A percentile compares a stretch with the other conserved stretches of the same genome.
Conservation (phyloP, 1,139 yeast genomes). For the Taiozyma onychis region DNA sequence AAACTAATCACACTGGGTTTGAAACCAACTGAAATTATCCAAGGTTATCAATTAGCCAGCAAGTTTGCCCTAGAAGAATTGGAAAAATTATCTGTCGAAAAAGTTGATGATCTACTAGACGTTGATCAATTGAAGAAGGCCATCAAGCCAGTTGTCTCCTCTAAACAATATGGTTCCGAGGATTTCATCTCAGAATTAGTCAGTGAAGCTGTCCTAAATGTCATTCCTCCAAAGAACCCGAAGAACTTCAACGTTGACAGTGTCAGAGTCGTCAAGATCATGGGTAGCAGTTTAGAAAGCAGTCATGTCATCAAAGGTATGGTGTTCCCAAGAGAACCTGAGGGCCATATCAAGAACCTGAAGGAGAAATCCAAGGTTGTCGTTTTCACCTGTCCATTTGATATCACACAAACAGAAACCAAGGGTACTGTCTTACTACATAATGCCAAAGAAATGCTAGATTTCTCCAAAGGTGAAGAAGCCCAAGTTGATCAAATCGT, state of each 20-base stretch:
- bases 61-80: conserved; percentile 66
- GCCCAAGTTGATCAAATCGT: conserved; percentile 84
- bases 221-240: conserved; percentile 53
- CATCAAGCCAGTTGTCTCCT: conserved; percentile 81
- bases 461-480: conserved; percentile 95
- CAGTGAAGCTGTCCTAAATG: conserved; percentile 78
- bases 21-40: conserved; percentile 83
- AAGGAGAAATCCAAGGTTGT: conserved; percentile 72
- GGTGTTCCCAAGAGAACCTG: conserved; percentile 98
- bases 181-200: conserved; percentile 71
- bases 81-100: conserved; percentile 59
- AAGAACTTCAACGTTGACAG: conserved; percentile 78
- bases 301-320: conserved; percentile 89
- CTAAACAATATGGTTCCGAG: conserved; percentile 91
- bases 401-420: conserved; percentile 91
- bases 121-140: conserved; percentile 62
- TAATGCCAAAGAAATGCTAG: conserved; percentile 95
- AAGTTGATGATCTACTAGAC: conserved; percentile 52
- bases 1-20: conserved; percentile 79
- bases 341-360: conserved; percentile 73
- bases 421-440: conserved; percentile 95
- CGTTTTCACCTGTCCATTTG: conserved; percentile 89
- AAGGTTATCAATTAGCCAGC: conserved; percentile 82
- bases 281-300: conserved; percentile 78
- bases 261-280: conserved; percentile 89